Percentiles rank a stretch among this genome's conserved stretches.
Conservation (phyloP, 1,139 yeast species). For the Blastobotrys proliferans region DNA sequence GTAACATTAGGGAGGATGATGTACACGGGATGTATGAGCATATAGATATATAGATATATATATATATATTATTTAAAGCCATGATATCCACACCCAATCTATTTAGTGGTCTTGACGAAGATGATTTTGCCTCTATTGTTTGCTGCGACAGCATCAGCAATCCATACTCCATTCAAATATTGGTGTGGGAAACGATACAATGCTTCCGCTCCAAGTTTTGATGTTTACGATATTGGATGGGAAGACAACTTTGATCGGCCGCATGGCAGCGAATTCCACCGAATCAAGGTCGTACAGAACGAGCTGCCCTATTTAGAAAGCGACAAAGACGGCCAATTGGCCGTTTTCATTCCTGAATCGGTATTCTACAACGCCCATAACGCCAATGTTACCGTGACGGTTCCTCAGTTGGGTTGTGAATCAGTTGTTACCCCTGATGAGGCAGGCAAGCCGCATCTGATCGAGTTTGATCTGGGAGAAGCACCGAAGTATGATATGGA, state of each 20-base stretch:
- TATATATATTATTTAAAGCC: too few species aligned
- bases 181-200: conserved; percentile 2
- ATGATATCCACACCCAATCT: too few species aligned
- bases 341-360: background rate
- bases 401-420: background rate
- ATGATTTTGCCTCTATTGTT: too few species aligned
- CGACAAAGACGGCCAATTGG: background rate
- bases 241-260: background rate
- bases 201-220: background rate
- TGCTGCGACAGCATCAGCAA: too few species aligned
- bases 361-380: background rate
- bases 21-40: too few species aligned
- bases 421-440: background rate
- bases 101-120: too few species aligned
- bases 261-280: background rate
- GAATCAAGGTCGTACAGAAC: background rate
- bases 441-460: background rate
- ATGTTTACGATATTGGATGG: conserved; percentile 1
- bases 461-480: background rate
- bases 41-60: too few species aligned
- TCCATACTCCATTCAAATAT: background rate
- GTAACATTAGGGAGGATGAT: too few species aligned
- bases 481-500: background rate
- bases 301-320: background rate
- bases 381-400: background rate